phyloP scores from a whole-genome alignment of 495 filamentous ascomycete species.

The Penicillium longicatenatum region DNA sequence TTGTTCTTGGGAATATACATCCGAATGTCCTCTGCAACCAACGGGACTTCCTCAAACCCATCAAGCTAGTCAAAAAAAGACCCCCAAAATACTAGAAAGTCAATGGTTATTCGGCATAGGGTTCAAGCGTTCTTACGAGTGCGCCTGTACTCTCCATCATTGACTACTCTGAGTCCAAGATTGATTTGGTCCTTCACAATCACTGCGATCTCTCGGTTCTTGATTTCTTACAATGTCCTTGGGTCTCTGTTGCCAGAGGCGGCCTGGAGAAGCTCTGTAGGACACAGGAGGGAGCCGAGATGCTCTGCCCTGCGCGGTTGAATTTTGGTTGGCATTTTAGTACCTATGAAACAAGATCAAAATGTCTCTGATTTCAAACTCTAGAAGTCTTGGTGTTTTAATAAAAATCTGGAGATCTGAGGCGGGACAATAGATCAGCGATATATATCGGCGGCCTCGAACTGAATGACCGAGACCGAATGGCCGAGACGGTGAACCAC shows the following conservation, averaged over 20 bases:
- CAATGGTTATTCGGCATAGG: neutral
- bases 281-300: neutral
- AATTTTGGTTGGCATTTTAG: too few relatives aligned
- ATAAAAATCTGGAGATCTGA: too few relatives aligned
- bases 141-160: neutral
- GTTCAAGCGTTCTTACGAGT: neutral
- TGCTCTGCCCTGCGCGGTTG: neutral
- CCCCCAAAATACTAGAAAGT: conserved; percentile 1
- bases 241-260: neutral
- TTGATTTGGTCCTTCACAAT: neutral
- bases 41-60: neutral
- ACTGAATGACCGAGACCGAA: too few relatives aligned
- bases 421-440: too few relatives aligned
- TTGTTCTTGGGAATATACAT: neutral
- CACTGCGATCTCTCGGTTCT: neutral
- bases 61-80: neutral
- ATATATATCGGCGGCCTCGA: too few relatives aligned
- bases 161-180: neutral
- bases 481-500: too few relatives aligned
- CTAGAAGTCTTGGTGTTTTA: too few relatives aligned
- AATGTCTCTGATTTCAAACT: too few relatives aligned
- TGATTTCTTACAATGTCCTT: neutral
- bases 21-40: neutral
- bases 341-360: too few relatives aligned
- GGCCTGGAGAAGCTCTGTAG: neutral